These are phyloP conservation scores for Fusarium longipes DNA, from an alignment of 2,329 filamentous ascomycete species.

Conservation along the genomic window DNA sequence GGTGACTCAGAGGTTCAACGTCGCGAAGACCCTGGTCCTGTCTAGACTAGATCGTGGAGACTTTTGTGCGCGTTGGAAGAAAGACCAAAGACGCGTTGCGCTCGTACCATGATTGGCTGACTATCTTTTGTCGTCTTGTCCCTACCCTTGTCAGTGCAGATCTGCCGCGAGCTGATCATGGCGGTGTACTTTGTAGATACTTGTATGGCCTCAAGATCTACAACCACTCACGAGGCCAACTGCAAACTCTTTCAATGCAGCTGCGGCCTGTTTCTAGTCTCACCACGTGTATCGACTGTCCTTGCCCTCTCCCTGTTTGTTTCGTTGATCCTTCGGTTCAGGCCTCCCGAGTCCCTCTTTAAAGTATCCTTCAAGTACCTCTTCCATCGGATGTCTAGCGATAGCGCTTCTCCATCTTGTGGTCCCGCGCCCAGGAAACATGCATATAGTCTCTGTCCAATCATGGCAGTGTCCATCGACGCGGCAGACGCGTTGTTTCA, in stretches of 20 bases:
- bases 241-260: slow-evolving; percentile 32
- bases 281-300: slow-evolving; percentile 1
- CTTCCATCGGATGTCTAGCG: slow-evolving; percentile 42
- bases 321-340: slow-evolving; percentile 21
- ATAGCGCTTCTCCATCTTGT: slow-evolving; percentile 43
- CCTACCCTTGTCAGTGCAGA: slow-evolving; percentile 21
- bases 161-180: slow-evolving; percentile 30
- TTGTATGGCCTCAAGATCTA: slow-evolving; percentile 31
- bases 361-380: slow-evolving; percentile 28
- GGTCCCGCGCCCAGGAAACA: slow-evolving; percentile 34
- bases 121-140: slow-evolving; percentile 14
- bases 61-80: slow-evolving; percentile 35
- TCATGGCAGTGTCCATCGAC: slow-evolving; percentile 37
- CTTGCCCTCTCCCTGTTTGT: neutral
- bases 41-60: slow-evolving; percentile 14
- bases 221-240: slow-evolving; percentile 38
- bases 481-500: slow-evolving; percentile 44
- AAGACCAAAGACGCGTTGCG: slow-evolving; percentile 41
- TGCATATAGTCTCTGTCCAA: slow-evolving; percentile 41
- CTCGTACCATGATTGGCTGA: slow-evolving; percentile 33
- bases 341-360: slow-evolving; percentile 13
- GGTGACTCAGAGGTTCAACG: slow-evolving; percentile 42
- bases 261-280: neutral
- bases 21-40: slow-evolving; percentile 22
- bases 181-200: slow-evolving; percentile 36